A percentile compares a stretch with the other conserved stretches of the same genome.
These are phyloP conservation scores for Cladosporium sp. DNA, from an alignment of 2,329 filamentous ascomycete species.

Conservation along the genomic window DNA sequence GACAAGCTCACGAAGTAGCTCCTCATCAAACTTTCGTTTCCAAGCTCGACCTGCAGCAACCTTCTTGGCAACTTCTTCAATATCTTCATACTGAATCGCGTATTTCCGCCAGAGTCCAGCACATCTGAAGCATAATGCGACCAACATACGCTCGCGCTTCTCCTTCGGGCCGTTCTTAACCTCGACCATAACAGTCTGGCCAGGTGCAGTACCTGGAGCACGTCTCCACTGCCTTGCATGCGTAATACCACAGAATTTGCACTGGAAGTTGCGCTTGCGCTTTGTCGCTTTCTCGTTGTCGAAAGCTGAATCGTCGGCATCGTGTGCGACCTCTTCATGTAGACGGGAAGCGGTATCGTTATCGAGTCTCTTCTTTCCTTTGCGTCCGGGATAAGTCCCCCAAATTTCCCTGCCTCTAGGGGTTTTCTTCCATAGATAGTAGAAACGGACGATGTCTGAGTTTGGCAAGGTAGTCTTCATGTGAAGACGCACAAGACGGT, in stretches of 20 bases:
- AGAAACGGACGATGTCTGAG: constrained; percentile 81
- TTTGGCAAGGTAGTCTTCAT: constrained; percentile 72
- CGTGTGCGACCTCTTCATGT: constrained; percentile 87
- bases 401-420: constrained; percentile 80
- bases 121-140: constrained; percentile 84
- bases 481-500: constrained; percentile 75
- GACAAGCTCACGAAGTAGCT: constrained; percentile 72
- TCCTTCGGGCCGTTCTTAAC: constrained; percentile 65
- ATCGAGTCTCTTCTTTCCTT: constrained; percentile 74
- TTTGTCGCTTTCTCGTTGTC: constrained; percentile 77
- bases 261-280: constrained; percentile 80
- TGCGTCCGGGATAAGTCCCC: constrained; percentile 81
- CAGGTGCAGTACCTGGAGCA: constrained; percentile 72
- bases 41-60: constrained; percentile 74
- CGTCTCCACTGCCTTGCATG: constrained; percentile 85
- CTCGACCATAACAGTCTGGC: constrained; percentile 64
- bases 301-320: constrained; percentile 91
- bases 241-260: constrained; percentile 84
- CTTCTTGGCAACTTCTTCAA: constrained; percentile 87
- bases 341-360: constrained; percentile 66
- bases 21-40: constrained; percentile 88
- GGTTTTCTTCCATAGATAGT: constrained; percentile 98
- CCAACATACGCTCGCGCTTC: constrained; percentile 67
- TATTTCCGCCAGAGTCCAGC: constrained; percentile 94
- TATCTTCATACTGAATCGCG: constrained; percentile 90